A percentile compares a stretch with the other conserved stretches of the same genome.
Conservation (phyloP, 306 rosid species). For the Lagenaria siceraria region DNA sequence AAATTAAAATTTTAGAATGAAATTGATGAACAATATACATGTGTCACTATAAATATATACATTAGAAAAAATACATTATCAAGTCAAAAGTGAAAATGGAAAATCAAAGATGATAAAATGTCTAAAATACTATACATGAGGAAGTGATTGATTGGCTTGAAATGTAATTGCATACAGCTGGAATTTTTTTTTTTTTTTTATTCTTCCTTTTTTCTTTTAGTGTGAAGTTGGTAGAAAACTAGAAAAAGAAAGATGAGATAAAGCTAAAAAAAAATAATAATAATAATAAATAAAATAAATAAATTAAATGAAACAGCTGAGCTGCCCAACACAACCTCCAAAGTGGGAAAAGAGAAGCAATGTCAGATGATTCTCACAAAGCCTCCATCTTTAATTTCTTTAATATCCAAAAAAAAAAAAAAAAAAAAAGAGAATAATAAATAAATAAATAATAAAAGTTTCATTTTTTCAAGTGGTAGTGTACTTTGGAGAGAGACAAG, state of each 20-base stretch:
- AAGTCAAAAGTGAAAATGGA: not conserved
- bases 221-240: not conserved
- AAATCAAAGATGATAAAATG: not conserved
- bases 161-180: not conserved
- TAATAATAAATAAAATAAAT: too few relatives aligned
- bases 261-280: too few relatives aligned
- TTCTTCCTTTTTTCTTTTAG: not conserved
- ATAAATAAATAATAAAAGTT: too few relatives aligned
- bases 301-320: not conserved
- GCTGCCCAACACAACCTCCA: constrained; percentile 7
- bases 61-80: not conserved
- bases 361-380: not conserved
- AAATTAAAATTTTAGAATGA: too few relatives aligned
- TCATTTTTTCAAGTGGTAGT: not conserved
- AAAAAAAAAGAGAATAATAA: not conserved
- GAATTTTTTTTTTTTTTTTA: not conserved
- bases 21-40: too few relatives aligned
- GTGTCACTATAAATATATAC: too few relatives aligned
- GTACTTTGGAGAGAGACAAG: not conserved
- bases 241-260: not conserved
- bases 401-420: not conserved
- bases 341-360: not conserved
- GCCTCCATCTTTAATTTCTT: not conserved
- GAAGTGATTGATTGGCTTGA: not conserved
- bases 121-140: not conserved